Evolutionary conservation across 1,284 basidiomycete species (phyloP).

Genomic region (Ustilago xerochloae): DNA sequence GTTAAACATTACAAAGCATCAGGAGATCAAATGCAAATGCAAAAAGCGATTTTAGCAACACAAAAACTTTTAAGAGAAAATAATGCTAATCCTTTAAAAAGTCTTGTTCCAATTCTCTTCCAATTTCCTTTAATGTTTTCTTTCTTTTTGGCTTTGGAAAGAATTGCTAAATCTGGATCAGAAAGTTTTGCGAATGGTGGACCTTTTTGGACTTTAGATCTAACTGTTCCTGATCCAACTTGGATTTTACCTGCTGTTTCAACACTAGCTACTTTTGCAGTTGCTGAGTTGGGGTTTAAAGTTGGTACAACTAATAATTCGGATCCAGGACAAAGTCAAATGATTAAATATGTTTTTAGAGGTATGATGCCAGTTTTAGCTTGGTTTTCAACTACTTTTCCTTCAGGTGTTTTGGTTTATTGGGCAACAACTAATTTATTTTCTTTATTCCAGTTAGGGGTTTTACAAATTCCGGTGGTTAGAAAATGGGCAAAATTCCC

Average conservation of each 20-base stretch:
- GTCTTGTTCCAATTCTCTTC: constrained; percentile 74
- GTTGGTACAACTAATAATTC: constrained; percentile 69
- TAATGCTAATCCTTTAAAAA: constrained; percentile 76
- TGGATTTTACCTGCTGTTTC: constrained; percentile 79
- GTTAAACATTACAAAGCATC: constrained; percentile 70
- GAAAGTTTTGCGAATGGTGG: constrained; percentile 82
- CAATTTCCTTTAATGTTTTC: constrained; percentile 85
- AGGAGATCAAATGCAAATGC: constrained; percentile 74
- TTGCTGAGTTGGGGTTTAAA: constrained; percentile 75
- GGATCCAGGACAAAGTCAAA: constrained; percentile 72
- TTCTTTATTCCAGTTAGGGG: constrained; percentile 71
- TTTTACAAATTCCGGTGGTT: constrained; percentile 48
- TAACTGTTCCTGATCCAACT: constrained; percentile 82
- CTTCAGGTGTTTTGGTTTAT: constrained; percentile 76
- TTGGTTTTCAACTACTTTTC: constrained; percentile 73
- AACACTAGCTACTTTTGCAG: constrained; percentile 77
- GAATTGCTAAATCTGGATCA: constrained; percentile 78
- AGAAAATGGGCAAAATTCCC: constrained; percentile 48
- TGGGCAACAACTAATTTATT: constrained; percentile 72
- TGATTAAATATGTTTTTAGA: constrained; percentile 78
- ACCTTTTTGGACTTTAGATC: constrained; percentile 79
- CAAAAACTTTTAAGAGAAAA: constrained; percentile 77
- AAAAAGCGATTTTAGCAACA: constrained; percentile 74
- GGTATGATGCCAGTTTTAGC: constrained; percentile 75
- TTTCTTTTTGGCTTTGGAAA: constrained; percentile 85